Evolutionary conservation across 768 basidiomycete species (phyloP), one percentile per base, ranked within the genome.

Genomic region (Mycena albidolilacea): DNA sequence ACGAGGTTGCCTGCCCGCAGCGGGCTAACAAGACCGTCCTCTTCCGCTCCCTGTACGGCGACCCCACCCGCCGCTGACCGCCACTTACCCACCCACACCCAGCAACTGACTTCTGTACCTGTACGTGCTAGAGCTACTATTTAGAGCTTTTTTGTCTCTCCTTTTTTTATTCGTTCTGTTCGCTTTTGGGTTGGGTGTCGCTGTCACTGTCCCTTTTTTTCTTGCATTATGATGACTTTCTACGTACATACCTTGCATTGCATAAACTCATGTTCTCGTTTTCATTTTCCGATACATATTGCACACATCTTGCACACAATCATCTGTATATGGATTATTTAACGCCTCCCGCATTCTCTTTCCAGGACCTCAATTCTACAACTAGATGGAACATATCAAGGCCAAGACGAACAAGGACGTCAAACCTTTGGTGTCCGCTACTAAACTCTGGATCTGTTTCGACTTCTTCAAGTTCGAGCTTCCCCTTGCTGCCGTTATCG

Each of bases 31-130:
- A 59, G 46, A 44, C 55, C 1, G 57, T 59, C 43, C 68, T 70
- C 48, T 60, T 69, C 64, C 60, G 48, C 48, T 73, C 58, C 23
- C 63, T 73, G 44, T 72, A 72, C 43, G 52, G 52, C 23, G 71
- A 72, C 30, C 65, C 71, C 43, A 21, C 9, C 48, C 64, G 70
- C 17, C 66, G 61, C 50, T 63, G 21, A 41, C 43, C 37, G 9
- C 30, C 2, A 30, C 30, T 3, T 30, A 30, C 30, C 30, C 30
- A 30, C 30, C 30, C 30, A 30, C 30, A 30, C 37, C 19, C 64
- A 23, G n/a, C 19, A 65, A 54, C 21, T 54, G 48, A 66, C 37
- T 38, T 19, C 4, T 67, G 67, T 67, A 68, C 5, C 6, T 58
- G 54, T 68, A 68, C 55, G 67, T 68, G 12, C 43, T 59, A 66